Base-by-base conservation (phyloP, 108 stramenopile genomes). In the Pseudonitzschia pungens region DNA sequence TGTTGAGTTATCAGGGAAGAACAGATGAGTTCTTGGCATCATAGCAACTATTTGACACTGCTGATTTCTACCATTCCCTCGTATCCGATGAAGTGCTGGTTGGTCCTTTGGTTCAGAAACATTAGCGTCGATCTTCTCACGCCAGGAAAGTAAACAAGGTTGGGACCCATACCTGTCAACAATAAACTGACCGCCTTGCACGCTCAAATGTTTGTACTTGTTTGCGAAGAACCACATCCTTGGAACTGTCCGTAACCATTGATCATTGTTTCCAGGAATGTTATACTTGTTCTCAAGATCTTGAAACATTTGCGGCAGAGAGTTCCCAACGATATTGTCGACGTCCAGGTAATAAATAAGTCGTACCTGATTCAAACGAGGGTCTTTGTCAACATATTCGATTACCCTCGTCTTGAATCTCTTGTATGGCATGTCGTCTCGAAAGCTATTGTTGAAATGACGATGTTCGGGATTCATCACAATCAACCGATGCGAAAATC, bases 331-430 rank as follows among this genome's bases (percentile, higher is more conserved):
- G 9, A 71, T 28, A 33, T 41, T 71, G 18, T 71, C 71, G 6
- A 71, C 71, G 43, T 71, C 71, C 14, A 71, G 43, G 43, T 71
- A 71, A 58, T 71, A 71, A 12, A 71, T 27, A 16, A 71, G 55
- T 27, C 24, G n/a, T n/a, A 71, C 42, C 24, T 18, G 4, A 27
- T 71, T 56, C 16, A 71, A 42, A 0, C 71, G 32, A 11, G 18
- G 8, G 28, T 71, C 71, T 24, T 21, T 56, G 40, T 41, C 22
- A 2, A 60, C 1, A 42, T 71, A 71, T 24, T 71, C 58, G 18
- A 71, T 36, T n/a, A 60, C 71, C n/a, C 41, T 58, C 12, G 71
- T 71, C 24, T 71, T 71, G 71, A 71, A 71, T 42, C 58, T 29
- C 28, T 71, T 71, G 42, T 58, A 58, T 4, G 42, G 24, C 71